phyloP scores from a whole-genome alignment of 2,329 filamentous ascomycete genomes.

The Fusarium sp. region DNA sequence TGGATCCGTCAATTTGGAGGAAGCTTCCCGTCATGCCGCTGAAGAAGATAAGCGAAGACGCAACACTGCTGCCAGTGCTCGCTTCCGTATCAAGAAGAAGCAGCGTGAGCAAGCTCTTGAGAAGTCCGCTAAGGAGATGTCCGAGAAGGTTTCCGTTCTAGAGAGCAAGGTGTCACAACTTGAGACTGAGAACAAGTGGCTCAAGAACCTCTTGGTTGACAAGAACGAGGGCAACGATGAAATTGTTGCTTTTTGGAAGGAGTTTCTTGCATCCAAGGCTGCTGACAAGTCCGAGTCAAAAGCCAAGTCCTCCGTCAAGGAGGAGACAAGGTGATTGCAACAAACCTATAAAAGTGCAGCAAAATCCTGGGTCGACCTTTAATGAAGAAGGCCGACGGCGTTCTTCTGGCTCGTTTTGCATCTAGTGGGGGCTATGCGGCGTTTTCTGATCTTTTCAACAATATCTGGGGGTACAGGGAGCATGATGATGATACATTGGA shows the following conservation, averaged over 20 bases:
- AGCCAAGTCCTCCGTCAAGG: conserved; percentile 43
- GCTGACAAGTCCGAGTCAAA: conserved; percentile 48
- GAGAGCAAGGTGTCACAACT: conserved; percentile 80
- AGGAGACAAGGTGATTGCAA: conserved; percentile 39
- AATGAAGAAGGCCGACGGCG: conserved; percentile 38
- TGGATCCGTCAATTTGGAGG: conserved; percentile 70
- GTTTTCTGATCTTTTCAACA: conserved; percentile 43
- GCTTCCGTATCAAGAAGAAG: conserved; percentile 96
- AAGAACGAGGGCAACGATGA: conserved; percentile 76
- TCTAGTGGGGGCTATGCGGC: conserved; percentile 31
- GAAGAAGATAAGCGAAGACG: conserved; percentile 92
- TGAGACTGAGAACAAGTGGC: conserved; percentile 86
- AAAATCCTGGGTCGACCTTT: conserved; percentile 30
- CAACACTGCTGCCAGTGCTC: conserved; percentile 88
- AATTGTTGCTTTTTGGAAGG: conserved; percentile 63
- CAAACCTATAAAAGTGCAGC: conserved; percentile 10
- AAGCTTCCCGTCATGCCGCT: conserved; percentile 77
- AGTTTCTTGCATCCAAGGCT: conserved; percentile 56
- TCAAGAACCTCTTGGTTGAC: conserved; percentile 83
- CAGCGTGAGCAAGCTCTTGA: conserved; percentile 89
- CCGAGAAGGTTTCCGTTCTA: conserved; percentile 79
- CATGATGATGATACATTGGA: conserved; percentile 28
- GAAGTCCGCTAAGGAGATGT: conserved; percentile 83
- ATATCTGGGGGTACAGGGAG: conserved; percentile 31
- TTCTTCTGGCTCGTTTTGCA: conserved; percentile 43